phyloP scores from a whole-genome alignment of 2,329 filamentous ascomycete species.

The Verticillium nubilum region DNA sequence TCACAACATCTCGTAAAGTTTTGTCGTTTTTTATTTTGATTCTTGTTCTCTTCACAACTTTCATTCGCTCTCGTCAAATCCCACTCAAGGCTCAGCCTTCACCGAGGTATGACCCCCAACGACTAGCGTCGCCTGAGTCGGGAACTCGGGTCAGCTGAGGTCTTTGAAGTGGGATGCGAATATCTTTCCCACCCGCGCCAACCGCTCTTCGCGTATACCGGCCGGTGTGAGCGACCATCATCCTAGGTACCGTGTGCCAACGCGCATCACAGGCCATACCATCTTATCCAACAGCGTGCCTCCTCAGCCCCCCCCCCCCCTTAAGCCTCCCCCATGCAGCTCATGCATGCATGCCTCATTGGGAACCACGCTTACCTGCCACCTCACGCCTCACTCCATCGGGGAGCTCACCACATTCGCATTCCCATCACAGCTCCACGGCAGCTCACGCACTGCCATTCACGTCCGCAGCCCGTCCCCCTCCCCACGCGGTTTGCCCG shows the following conservation, averaged over 20 bases:
- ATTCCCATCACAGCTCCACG: conserved; percentile 10
- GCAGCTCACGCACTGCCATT: conserved; percentile 7
- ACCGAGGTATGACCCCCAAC: background rate
- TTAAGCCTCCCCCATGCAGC: conserved; percentile 4
- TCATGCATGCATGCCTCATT: conserved; percentile 1
- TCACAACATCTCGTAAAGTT: background rate
- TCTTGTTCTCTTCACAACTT: background rate
- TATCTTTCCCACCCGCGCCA: background rate
- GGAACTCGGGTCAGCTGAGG: background rate
- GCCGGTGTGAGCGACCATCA: background rate
- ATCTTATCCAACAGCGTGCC: conserved; percentile 1
- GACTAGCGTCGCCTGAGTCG: background rate
- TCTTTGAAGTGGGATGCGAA: background rate
- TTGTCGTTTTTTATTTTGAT: background rate
- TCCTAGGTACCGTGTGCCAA: conserved; percentile 5
- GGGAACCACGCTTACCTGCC: background rate
- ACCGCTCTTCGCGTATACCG: background rate
- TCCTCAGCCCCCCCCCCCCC: conserved; percentile 9
- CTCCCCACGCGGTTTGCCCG: conserved; percentile 6
- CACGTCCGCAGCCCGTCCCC: conserved; percentile 1
- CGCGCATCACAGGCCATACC: conserved; percentile 4
- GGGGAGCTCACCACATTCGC: conserved; percentile 1
- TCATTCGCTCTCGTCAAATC: background rate
- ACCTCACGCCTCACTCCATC: background rate
- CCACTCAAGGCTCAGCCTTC: background rate